Conservation (phyloP, 2,329 filamentous ascomycete genomes). For the Dactylellina cionopaga region DNA sequence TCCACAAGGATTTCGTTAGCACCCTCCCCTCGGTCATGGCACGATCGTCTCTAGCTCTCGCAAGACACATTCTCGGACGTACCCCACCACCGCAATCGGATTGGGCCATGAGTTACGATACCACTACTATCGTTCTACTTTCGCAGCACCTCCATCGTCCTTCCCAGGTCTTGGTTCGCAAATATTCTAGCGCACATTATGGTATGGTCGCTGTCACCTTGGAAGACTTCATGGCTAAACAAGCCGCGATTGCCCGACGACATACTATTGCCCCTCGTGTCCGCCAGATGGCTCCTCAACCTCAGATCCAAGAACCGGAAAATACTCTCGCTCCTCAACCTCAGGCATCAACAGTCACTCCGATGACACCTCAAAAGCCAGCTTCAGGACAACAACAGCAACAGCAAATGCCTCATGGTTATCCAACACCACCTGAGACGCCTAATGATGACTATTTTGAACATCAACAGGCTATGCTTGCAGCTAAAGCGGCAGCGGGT, state of each 20-base stretch:
- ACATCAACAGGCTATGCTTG: conserved; percentile 47
- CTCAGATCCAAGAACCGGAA: conserved; percentile 64
- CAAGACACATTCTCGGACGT: conserved; percentile 84
- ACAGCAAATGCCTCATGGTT: conserved; percentile 74
- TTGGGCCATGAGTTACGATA: conserved; percentile 63
- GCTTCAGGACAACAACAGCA: conserved; percentile 59
- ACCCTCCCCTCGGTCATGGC: conserved; percentile 91
- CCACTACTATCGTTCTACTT: conserved; percentile 68
- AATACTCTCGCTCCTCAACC: conserved; percentile 65
- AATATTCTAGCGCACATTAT: conserved; percentile 74
- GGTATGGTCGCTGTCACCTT: conserved; percentile 72
- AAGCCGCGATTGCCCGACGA: conserved; percentile 67
- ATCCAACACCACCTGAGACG: conserved; percentile 85
- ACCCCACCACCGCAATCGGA: conserved; percentile 61
- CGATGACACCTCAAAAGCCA: conserved; percentile 82
- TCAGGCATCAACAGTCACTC: conserved; percentile 68
- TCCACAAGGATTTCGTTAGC: conserved; percentile 96
- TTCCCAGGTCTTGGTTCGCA: conserved; percentile 73
- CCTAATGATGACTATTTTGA: conserved; percentile 72
- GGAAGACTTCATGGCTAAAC: conserved; percentile 73
- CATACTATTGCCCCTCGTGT: conserved; percentile 60
- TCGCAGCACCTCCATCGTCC: conserved; percentile 74
- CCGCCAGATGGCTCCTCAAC: conserved; percentile 65
- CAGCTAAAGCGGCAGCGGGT: conserved; percentile 58
- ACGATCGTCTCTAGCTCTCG: conserved; percentile 83